These are phyloP conservation scores for Elongisporangium undulatum DNA, from an alignment of 352 stramenopile species.

Conservation along the genomic window DNA sequence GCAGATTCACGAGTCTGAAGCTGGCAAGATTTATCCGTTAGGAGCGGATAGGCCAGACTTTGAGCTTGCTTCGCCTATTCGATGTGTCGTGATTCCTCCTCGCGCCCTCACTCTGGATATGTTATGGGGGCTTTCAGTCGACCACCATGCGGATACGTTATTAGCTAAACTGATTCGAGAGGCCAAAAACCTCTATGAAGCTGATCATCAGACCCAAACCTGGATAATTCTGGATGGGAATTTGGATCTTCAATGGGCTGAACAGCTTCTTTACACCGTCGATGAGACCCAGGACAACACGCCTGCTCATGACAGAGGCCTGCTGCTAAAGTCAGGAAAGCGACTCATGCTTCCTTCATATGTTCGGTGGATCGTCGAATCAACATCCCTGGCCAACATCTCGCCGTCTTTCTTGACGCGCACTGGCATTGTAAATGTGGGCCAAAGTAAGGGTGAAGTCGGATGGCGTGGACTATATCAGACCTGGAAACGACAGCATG, in stretches of 20 bases:
- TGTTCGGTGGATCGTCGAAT: conserved; percentile 51
- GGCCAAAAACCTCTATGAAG: conserved; percentile 24
- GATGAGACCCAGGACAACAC: conserved; percentile 13
- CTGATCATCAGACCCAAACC: conserved; percentile 19
- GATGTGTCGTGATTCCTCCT: conserved; percentile 35
- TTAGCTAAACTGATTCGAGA: conserved; percentile 37
- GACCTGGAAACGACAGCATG: conserved; percentile 37
- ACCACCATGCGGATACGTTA: conserved; percentile 22
- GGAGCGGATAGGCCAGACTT: neutral
- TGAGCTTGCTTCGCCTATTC: conserved; percentile 6
- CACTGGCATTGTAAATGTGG: conserved; percentile 36
- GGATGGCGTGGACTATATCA: conserved; percentile 26
- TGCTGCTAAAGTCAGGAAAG: conserved; percentile 37
- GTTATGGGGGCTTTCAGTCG: conserved; percentile 19
- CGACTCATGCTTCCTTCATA: conserved; percentile 22
- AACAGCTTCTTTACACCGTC: conserved; percentile 35
- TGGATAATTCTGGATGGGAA: conserved; percentile 72
- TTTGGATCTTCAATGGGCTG: conserved; percentile 38
- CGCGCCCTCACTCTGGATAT: conserved; percentile 27
- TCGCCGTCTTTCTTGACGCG: conserved; percentile 52
- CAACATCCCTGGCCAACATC: conserved; percentile 31
- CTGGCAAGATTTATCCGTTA: neutral
- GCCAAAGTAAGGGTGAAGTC: neutral
- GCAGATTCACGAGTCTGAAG: conserved; percentile 2
- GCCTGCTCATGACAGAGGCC: conserved; percentile 11